Percentiles rank a stretch among this genome's conserved stretches.
These are phyloP conservation scores for Diaporthe longicolla DNA, from an alignment of 2,329 filamentous ascomycete species.

Conservation along the genomic window DNA sequence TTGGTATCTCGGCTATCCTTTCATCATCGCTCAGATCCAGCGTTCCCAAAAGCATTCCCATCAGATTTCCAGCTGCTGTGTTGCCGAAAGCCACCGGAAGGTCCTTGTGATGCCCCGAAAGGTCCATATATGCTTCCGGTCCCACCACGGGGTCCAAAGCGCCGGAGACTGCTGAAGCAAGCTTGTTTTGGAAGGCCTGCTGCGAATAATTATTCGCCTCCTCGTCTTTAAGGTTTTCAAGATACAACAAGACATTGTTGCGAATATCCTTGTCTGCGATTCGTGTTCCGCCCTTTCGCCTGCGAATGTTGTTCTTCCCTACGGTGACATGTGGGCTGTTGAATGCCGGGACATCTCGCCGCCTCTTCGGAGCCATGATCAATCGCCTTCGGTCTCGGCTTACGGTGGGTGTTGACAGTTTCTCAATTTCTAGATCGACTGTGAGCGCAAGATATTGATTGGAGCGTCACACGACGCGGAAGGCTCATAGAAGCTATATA, in stretches of 20 bases:
- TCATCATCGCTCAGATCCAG: not conserved
- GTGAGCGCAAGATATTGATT: accelerated
- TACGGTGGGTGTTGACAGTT: not conserved
- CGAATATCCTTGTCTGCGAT: not conserved
- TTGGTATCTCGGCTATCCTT: not conserved
- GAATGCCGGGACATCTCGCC: not conserved
- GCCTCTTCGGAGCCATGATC: not conserved
- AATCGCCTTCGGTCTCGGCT: not conserved
- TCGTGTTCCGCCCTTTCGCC: not conserved
- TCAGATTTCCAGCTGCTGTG: not conserved
- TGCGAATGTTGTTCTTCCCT: not conserved
- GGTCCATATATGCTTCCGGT: not conserved
- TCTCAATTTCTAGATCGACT: not conserved
- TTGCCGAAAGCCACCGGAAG: not conserved
- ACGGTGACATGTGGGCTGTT: not conserved
- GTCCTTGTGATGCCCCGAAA: not conserved
- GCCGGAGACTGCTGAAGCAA: not conserved
- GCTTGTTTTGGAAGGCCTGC: not conserved
- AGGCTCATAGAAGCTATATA: not conserved
- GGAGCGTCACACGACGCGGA: not conserved
- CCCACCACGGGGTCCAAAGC: not conserved
- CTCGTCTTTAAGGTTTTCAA: not conserved
- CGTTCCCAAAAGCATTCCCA: not conserved
- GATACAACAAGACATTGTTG: not conserved
- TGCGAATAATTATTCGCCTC: not conserved